Conservation (phyloP, 1,284 basidiomycete species). For the Leccinum griseonigrum region DNA sequence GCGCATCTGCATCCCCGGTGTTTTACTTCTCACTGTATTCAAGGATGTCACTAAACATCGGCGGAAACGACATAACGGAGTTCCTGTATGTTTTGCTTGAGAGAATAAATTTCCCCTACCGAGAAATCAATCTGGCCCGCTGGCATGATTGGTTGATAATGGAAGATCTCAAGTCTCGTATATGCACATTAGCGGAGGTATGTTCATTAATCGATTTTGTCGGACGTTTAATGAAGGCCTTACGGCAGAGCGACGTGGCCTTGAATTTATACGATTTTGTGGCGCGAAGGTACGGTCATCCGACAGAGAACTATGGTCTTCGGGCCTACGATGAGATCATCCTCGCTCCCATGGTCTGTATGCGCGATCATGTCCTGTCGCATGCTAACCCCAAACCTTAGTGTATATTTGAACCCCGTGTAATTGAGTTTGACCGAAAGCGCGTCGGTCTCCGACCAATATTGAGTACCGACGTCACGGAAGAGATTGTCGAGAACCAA, state of each 20-base stretch:
- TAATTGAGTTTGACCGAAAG: slow-evolving; percentile 88
- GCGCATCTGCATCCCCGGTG: background rate
- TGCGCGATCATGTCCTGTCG: background rate
- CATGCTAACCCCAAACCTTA: slow-evolving; percentile 32
- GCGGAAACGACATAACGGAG: slow-evolving; percentile 91
- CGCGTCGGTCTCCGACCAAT: slow-evolving; percentile 47
- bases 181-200: slow-evolving; percentile 87
- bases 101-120: slow-evolving; percentile 87
- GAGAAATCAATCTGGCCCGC: slow-evolving; percentile 71
- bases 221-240: slow-evolving; percentile 2
- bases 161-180: slow-evolving; percentile 81
- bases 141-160: slow-evolving; percentile 87
- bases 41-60: slow-evolving; percentile 84
- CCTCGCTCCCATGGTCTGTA: slow-evolving; percentile 84
- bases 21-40: slow-evolving; percentile 7
- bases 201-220: slow-evolving; percentile 17
- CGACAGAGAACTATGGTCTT: slow-evolving; percentile 86
- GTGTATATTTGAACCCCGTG: slow-evolving; percentile 90
- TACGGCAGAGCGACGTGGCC: slow-evolving; percentile 78
- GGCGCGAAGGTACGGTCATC: slow-evolving; percentile 71
- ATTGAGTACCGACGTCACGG: slow-evolving; percentile 58
- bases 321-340: slow-evolving; percentile 96
- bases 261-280: slow-evolving; percentile 89
- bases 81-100: slow-evolving; percentile 83
- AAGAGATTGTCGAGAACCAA: slow-evolving; percentile 68